phyloP scores from a whole-genome alignment of 2,329 filamentous ascomycete genomes.

The Aspergillus tamarii region DNA sequence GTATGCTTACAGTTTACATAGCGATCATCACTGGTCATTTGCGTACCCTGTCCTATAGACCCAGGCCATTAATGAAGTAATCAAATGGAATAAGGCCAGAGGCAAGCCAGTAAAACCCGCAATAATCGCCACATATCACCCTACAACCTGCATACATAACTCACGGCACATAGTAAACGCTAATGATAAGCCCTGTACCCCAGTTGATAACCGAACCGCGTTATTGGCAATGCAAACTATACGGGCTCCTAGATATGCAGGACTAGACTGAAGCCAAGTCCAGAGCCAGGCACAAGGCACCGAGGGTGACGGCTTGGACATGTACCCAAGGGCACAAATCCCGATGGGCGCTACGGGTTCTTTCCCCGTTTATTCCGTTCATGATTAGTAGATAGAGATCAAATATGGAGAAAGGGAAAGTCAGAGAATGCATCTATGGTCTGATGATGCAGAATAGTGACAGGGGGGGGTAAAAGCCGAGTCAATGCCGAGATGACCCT shows the following conservation, averaged over 20 bases:
- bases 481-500: background rate
- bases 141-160: background rate
- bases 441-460: slow-evolving; percentile 3
- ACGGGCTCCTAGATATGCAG: background rate
- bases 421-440: slow-evolving; percentile 3
- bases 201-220: background rate
- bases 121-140: background rate
- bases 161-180: background rate
- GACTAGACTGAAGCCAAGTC: background rate
- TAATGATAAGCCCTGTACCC: background rate
- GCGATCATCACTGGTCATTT: background rate
- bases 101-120: background rate
- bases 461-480: background rate
- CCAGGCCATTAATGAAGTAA: background rate
- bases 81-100: background rate
- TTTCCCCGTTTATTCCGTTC: background rate
- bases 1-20: background rate
- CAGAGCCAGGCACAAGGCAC: background rate
- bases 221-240: background rate
- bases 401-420: background rate
- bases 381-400: background rate
- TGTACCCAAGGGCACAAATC: background rate
- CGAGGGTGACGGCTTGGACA: background rate
- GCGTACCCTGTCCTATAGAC: background rate
- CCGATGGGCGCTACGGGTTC: background rate